These are phyloP conservation scores for Hypocreales sp. DNA, from an alignment of 2,329 filamentous ascomycete species.

Conservation along the genomic window DNA sequence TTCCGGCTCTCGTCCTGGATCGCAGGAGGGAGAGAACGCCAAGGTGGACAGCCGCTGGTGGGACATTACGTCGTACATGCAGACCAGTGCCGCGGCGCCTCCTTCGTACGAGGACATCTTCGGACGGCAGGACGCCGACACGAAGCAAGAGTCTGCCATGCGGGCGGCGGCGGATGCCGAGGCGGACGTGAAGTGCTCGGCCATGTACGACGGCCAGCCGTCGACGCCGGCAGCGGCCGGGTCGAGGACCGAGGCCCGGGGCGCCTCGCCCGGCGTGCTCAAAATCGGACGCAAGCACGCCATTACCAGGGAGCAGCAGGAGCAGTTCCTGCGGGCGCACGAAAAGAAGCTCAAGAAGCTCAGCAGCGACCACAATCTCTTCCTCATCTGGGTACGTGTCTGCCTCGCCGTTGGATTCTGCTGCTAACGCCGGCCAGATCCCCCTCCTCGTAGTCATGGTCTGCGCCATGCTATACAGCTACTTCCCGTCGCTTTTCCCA, in stretches of 20 bases:
- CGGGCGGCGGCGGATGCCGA: constrained; percentile 42
- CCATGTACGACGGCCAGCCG: constrained; percentile 30
- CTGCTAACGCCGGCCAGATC: constrained; percentile 23
- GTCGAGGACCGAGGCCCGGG: constrained; percentile 19
- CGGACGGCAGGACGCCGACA: constrained; percentile 37
- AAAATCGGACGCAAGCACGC: constrained; percentile 47
- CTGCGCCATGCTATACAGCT: constrained; percentile 33
- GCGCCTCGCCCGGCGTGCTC: constrained; percentile 28
- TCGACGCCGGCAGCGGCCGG: constrained; percentile 8
- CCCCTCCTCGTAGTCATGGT: constrained; percentile 32
- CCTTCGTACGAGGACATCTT: constrained; percentile 72
- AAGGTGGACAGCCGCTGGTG: constrained; percentile 48
- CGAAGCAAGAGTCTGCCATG: constrained; percentile 41
- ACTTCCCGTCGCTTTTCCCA: constrained; percentile 30
- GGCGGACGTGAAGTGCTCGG: constrained; percentile 40
- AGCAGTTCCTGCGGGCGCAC: constrained; percentile 43
- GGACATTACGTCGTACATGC: constrained; percentile 44
- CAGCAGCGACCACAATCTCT: constrained; percentile 48
- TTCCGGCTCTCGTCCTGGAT: constrained; percentile 31
- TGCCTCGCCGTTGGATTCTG: too few species aligned
- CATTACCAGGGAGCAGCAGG: constrained; percentile 50
- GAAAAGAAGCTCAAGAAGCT: constrained; percentile 48
- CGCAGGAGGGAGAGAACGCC: constrained; percentile 21
- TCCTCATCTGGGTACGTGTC: constrained; percentile 49
- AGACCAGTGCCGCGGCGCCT: constrained; percentile 36